Conservation (phyloP, 106 monocot genomes). For the Dendrobium nobile region DNA sequence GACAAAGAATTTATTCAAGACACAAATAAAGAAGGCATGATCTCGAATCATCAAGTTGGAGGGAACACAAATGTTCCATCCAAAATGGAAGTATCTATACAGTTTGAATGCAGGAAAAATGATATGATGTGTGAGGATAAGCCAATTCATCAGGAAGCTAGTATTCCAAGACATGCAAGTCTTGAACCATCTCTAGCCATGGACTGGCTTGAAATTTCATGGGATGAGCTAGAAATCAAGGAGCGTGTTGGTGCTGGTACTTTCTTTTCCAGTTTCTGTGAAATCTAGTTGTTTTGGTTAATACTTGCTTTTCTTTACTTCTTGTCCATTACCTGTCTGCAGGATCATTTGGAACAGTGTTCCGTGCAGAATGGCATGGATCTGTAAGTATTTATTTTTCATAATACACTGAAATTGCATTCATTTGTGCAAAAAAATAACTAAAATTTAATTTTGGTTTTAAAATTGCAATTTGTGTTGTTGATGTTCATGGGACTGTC, state of each 20-base stretch:
- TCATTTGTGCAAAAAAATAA: too few relatives aligned
- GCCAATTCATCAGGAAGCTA: conserved; percentile 5
- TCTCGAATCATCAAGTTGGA: not conserved
- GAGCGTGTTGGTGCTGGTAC: conserved; percentile 68
- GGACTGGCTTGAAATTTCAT: conserved; percentile 81
- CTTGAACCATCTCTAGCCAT: conserved; percentile 57
- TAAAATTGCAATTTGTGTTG: not conserved
- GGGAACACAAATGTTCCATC: conserved; percentile 14
- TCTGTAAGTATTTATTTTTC: conserved; percentile 39
- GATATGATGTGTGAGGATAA: conserved; percentile 12
- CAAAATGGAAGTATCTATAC: conserved; percentile 15
- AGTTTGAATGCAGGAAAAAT: conserved; percentile 10
- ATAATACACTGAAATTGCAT: not conserved
- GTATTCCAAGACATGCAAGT: conserved; percentile 31
- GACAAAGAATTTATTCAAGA: conserved; percentile 11
- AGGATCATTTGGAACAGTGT: conserved; percentile 88
- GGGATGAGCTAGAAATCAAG: conserved; percentile 72
- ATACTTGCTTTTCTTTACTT: not conserved
- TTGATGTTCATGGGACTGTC: not conserved
- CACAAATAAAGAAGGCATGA: conserved; percentile 7
- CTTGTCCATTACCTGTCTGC: not conserved
- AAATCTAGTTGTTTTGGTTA: conserved; percentile 5
- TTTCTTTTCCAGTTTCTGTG: not conserved
- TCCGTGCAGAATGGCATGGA: conserved; percentile 87
- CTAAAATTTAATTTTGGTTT: too few relatives aligned